phyloP scores from a whole-genome alignment of 495 filamentous ascomycete species.

The Penicillium psychrofluorescens region DNA sequence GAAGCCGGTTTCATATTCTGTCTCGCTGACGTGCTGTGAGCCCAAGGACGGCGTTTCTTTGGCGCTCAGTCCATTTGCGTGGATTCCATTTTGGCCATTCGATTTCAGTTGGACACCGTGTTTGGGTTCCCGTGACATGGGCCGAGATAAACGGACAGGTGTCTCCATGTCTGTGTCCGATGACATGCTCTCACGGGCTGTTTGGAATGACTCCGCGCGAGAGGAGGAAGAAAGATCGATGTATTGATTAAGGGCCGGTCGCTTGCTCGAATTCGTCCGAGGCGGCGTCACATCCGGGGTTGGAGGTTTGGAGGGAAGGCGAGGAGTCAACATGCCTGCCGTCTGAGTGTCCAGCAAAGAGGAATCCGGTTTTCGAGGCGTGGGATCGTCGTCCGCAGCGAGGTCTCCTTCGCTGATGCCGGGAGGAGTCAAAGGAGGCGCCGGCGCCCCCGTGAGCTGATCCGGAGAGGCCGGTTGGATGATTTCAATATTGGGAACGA shows the following conservation, averaged over 20 bases:
- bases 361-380: slow-evolving; percentile 16
- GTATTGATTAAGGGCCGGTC: slow-evolving; percentile 30
- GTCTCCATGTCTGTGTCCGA: slow-evolving; percentile 57
- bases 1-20: slow-evolving; percentile 16
- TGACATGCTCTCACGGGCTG: slow-evolving; percentile 57
- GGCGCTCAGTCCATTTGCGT: slow-evolving; percentile 2
- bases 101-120: slow-evolving; percentile 17
- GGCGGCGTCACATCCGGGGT: slow-evolving; percentile 71
- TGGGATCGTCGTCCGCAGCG: slow-evolving; percentile 11
- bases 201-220: slow-evolving; percentile 65
- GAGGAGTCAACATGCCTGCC: slow-evolving; percentile 43
- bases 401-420: slow-evolving; percentile 17
- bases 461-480: slow-evolving; percentile 19
- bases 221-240: slow-evolving; percentile 36
- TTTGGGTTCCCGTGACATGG: slow-evolving; percentile 16
- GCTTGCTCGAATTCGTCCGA: slow-evolving; percentile 35
- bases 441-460: slow-evolving; percentile 19
- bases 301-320: slow-evolving; percentile 58
- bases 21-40: slow-evolving; percentile 12
- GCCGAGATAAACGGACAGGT: slow-evolving; percentile 32
- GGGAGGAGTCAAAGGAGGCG: slow-evolving; percentile 36
- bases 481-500: slow-evolving; percentile 15
- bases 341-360: slow-evolving; percentile 16
- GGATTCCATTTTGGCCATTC: slow-evolving; percentile 7
- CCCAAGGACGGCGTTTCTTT: slow-evolving; percentile 7